Evolutionary conservation across 306 rosid genomes (phyloP).

Genomic region (Hippophae tibetana): DNA sequence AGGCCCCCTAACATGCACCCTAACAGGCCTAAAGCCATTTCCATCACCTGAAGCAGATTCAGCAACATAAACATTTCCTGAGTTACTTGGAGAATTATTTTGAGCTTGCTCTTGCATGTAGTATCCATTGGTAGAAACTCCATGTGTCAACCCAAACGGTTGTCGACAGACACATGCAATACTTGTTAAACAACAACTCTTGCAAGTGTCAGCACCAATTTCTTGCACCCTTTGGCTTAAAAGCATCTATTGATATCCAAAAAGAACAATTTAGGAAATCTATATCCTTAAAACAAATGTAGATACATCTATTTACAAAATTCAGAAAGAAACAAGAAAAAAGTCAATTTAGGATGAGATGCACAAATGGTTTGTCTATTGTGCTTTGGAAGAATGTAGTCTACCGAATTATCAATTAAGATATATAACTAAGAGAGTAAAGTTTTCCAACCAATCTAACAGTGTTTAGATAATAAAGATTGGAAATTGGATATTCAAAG

Average conservation of each 20-base stretch:
- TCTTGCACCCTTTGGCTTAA: conserved; percentile 98
- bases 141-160: conserved; percentile 65
- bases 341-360: no score
- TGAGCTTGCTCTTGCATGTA: conserved; percentile 75
- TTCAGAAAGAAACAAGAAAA: background rate
- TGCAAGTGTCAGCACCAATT: conserved; percentile 88
- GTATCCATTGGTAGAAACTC: conserved; percentile 47
- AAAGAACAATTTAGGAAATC: conserved; percentile 4
- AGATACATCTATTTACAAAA: background rate
- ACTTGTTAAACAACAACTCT: conserved; percentile 66
- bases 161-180: conserved; percentile 75
- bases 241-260: conserved; percentile 59
- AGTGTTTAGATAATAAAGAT: background rate
- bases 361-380: no score
- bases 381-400: background rate
- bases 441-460: background rate
- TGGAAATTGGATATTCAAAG: background rate
- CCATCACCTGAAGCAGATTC: conserved; percentile 75
- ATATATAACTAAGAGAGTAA: background rate
- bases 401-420: background rate
- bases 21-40: conserved; percentile 73
- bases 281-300: background rate
- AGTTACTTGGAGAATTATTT: conserved; percentile 49
- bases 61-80: conserved; percentile 67
- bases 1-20: conserved; percentile 86